These are phyloP conservation scores for Punctularia strigosozonata DNA, from an alignment of 768 basidiomycete species.

Conservation along the genomic window DNA sequence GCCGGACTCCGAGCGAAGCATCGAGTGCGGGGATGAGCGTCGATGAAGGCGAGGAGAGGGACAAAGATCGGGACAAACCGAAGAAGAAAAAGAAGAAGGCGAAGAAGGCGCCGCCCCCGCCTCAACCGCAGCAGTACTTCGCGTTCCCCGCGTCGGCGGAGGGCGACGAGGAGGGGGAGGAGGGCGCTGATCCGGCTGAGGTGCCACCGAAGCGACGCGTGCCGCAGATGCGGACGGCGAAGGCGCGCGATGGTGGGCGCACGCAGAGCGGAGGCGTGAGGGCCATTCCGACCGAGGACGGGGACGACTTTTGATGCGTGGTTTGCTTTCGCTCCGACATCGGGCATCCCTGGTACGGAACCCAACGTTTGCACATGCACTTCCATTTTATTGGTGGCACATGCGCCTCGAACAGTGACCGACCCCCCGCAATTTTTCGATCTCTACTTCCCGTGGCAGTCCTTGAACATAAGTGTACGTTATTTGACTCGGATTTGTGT, in stretches of 20 bases:
- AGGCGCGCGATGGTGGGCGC: conserved; percentile 69
- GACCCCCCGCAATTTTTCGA: too few relatives aligned
- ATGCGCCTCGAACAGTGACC: too few relatives aligned
- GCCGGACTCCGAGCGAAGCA: conserved; percentile 4
- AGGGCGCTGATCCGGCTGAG: conserved; percentile 2
- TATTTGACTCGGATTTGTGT: too few relatives aligned
- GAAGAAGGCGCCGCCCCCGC: conserved; percentile 20
- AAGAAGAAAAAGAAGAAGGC: conserved; percentile 16
- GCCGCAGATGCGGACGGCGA: conserved; percentile 58
- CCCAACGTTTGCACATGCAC: neutral
- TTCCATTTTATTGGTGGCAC: neutral
- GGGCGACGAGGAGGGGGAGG: conserved; percentile 7
- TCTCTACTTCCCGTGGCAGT: too few relatives aligned
- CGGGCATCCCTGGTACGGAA: neutral
- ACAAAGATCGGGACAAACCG: conserved; percentile 11
- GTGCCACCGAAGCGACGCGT: conserved; percentile 14
- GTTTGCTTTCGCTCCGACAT: conserved; percentile 2
- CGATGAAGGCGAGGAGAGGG: conserved; percentile 12
- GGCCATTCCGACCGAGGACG: conserved; percentile 40
- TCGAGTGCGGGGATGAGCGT: conserved; percentile 9
- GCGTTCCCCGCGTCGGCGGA: conserved; percentile 48
- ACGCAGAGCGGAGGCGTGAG: conserved; percentile 84
- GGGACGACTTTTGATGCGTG: conserved; percentile 16
- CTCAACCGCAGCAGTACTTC: conserved; percentile 27
- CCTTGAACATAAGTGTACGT: too few relatives aligned